phyloP scores from a whole-genome alignment of 2,329 filamentous ascomycete genomes.

The Fusarium drepaniforme region DNA sequence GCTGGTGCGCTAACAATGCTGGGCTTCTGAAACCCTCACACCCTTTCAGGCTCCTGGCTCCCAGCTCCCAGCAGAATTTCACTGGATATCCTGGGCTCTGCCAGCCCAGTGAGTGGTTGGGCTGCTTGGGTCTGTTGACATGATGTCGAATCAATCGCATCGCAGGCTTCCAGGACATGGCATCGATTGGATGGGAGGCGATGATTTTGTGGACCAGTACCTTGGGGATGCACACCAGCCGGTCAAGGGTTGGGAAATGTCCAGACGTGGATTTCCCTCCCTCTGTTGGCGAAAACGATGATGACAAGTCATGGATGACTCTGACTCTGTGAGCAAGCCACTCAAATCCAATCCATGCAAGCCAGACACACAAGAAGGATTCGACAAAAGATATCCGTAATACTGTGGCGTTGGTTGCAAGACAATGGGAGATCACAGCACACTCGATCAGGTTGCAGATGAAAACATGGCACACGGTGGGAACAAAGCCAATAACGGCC shows the following conservation, averaged over 20 bases:
- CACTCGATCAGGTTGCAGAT: background rate
- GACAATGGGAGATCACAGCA: conserved; percentile 4
- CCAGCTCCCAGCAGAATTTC: conserved; percentile 6
- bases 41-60: conserved; percentile 26
- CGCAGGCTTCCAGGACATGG: background rate
- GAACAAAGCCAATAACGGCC: background rate
- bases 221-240: background rate
- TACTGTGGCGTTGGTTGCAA: conserved; percentile 2
- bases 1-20: conserved; percentile 50
- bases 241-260: background rate
- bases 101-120: conserved; percentile 17
- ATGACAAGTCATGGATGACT: conserved; percentile 3
- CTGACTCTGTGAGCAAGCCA: background rate
- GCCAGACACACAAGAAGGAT: background rate
- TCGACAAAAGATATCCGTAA: background rate
- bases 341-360: background rate
- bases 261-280: background rate
- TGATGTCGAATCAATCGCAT: conserved; percentile 34
- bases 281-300: conserved; percentile 1
- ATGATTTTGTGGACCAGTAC: conserved; percentile 26
- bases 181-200: conserved; percentile 23
- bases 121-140: conserved; percentile 23
- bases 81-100: conserved; percentile 11
- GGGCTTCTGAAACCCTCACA: conserved; percentile 39
- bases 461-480: background rate